Base-by-base conservation (phyloP, 495 filamentous ascomycete genomes). In the Penicillium longicatenatum region DNA sequence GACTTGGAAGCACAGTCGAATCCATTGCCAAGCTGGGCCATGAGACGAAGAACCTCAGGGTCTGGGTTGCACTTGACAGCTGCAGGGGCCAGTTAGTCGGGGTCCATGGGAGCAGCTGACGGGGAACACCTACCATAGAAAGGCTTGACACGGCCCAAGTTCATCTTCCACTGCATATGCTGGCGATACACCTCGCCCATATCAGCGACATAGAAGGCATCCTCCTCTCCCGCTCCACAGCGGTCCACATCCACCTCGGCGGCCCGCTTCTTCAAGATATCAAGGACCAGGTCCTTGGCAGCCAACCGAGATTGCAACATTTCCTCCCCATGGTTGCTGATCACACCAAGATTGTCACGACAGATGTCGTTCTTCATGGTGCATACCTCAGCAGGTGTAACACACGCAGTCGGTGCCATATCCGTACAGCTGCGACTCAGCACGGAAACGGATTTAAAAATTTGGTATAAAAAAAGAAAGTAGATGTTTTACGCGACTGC, bases 31-130 rank as follows among this genome's bases (percentile, higher is more conserved):
- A 97, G 82, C 55, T 84, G 82, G 60, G 91, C 85, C 67, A 99
- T 85, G 52, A 98, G 88, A 65, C 89, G 86, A 57, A 99, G 76
- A 45, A 99, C 86, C 74, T 90, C 89, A 3, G 87, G 85, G 74
- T 98, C 94, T 11, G 92, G 91, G 81, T 99, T 98, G 72, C 94
- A 98, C 77, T 99, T 99, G 77, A 99, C 92, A 58, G 94, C 93
- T 96, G 63, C 43, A 46, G 14, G 14, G 4, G 10, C 19, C 6
- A 8, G 35, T 60, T 45, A 66, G 60, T 57, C 45, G 10, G 17
- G 12, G 24, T 14, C 30, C 8, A 14, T 5, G 29, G 35, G 33
- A 35, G 14, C 4, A 10, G n/a, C 6, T 12, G 37, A 24, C n/a
- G 30, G 0, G 39, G 29, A 45, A 44, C 37, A 74, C 87, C 65